phyloP scores from a whole-genome alignment of 2,329 filamentous ascomycete genomes.

The Diplodia scrobiculata region DNA sequence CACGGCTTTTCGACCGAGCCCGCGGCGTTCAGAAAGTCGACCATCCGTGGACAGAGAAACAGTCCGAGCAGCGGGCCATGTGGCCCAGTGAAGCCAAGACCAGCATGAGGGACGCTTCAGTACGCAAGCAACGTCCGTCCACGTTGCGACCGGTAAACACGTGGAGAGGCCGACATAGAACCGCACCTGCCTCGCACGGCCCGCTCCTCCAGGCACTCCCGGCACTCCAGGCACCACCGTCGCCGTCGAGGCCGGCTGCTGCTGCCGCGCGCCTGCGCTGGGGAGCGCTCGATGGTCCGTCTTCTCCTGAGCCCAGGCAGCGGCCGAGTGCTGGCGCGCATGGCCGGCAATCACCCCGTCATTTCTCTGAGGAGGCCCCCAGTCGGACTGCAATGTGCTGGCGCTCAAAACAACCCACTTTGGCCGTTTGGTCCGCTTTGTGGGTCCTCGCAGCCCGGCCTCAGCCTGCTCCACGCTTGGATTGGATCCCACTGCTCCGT shows the following conservation, averaged over 20 bases:
- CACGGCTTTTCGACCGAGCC: background rate
- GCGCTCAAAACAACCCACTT: constrained; percentile 18
- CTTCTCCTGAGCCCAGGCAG: background rate
- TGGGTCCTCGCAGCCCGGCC: constrained; percentile 2
- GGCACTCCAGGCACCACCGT: no score
- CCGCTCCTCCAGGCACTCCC: background rate
- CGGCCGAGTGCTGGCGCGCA: background rate
- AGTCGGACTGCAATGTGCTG: constrained; percentile 11
- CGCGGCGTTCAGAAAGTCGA: background rate
- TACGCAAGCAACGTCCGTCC: background rate
- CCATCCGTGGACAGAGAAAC: background rate
- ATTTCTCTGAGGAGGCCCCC: constrained; percentile 18
- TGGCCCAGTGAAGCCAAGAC: background rate
- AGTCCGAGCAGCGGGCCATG: background rate
- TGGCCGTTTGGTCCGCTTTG: constrained; percentile 8
- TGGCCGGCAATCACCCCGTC: constrained; percentile 3
- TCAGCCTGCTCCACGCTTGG: constrained; percentile 16
- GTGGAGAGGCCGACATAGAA: background rate
- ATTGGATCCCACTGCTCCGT: constrained; percentile 8
- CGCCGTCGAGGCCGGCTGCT: background rate
- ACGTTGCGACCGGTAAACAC: background rate
- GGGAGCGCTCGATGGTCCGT: background rate
- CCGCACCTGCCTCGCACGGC: background rate
- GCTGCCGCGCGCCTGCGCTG: background rate
- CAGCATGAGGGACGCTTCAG: background rate